These are phyloP conservation scores for Yamadazyma philogaea DNA, from an alignment of 805 yeast species.

Conservation along the genomic window DNA sequence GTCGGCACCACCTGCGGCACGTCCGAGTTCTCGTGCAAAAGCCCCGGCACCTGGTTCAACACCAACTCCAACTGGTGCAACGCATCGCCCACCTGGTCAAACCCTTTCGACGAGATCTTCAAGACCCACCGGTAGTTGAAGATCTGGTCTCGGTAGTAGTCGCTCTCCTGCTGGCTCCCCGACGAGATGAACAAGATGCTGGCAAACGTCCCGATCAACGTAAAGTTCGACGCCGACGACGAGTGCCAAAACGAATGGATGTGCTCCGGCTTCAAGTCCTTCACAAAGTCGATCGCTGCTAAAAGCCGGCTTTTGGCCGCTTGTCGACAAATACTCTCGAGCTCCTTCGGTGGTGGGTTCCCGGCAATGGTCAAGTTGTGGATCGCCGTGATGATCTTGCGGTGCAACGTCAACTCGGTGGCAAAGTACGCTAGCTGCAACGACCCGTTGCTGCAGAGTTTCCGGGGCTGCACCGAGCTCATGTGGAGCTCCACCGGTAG, in stretches of 20 bases:
- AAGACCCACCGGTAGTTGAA: conserved; percentile 75
- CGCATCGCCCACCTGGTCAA: conserved; percentile 76
- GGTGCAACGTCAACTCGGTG: conserved; percentile 81
- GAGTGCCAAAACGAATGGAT: conserved; percentile 89
- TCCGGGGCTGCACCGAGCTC: conserved; percentile 56
- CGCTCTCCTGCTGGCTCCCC: conserved; percentile 56
- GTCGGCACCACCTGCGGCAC: conserved; percentile 37
- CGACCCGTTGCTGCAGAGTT: conserved; percentile 70
- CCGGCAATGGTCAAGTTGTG: conserved; percentile 33
- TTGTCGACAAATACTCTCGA: conserved; percentile 62
- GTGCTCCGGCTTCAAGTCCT: conserved; percentile 75
- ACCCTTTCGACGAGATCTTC: conserved; percentile 70
- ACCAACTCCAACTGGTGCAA: conserved; percentile 68
- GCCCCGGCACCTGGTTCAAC: conserved; percentile 71
- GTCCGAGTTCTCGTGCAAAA: conserved; percentile 40
- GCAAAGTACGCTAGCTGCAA: conserved; percentile 85
- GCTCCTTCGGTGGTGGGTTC: conserved; percentile 32
- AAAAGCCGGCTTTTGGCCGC: conserved; percentile 81
- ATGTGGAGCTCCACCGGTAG: conserved; percentile 63
- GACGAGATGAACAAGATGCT: conserved; percentile 74
- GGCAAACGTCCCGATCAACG: conserved; percentile 85
- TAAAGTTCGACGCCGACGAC: conserved; percentile 71
- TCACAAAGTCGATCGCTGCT: conserved; percentile 79
- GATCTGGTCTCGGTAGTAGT: conserved; percentile 62
- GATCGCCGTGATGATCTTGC: conserved; percentile 64